phyloP scores from a whole-genome alignment of 768 basidiomycete species.

The Strobilomyces echinocephalus region DNA sequence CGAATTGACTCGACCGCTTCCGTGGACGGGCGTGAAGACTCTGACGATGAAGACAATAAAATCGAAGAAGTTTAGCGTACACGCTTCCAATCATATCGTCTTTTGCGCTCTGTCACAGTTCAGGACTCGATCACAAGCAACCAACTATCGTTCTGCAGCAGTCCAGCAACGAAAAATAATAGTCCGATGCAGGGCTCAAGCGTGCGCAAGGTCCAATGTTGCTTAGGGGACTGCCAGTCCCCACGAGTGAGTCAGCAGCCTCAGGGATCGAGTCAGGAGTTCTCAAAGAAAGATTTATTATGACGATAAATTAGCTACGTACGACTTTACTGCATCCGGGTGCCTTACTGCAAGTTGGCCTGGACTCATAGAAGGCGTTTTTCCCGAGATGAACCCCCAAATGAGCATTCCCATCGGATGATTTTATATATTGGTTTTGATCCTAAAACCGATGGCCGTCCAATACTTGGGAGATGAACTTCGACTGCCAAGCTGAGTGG shows the following conservation, averaged over 20 bases:
- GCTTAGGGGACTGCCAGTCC: conserved; percentile 1
- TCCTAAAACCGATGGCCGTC: neutral
- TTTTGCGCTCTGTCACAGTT: conserved; percentile 1
- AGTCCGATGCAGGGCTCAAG: neutral
- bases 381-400: neutral
- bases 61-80: conserved; percentile 67
- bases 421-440: conserved; percentile 2
- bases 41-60: conserved; percentile 63
- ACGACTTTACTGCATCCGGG: conserved; percentile 15
- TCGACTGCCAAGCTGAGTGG: neutral
- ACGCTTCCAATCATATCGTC: conserved; percentile 6
- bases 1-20: conserved; percentile 27
- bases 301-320: conserved; percentile 21
- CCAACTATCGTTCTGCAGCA: neutral
- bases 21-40: conserved; percentile 23
- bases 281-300: conserved; percentile 21
- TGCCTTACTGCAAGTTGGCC: conserved; percentile 7
- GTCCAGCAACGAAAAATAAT: neutral
- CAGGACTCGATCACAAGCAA: neutral
- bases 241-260: conserved; percentile 22
- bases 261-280: conserved; percentile 10
- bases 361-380: neutral
- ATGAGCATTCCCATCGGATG: neutral
- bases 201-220: neutral
- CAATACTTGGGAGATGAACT: neutral